phyloP scores from a whole-genome alignment of 2,329 filamentous ascomycete species.

The Achaetomium macrosporum region DNA sequence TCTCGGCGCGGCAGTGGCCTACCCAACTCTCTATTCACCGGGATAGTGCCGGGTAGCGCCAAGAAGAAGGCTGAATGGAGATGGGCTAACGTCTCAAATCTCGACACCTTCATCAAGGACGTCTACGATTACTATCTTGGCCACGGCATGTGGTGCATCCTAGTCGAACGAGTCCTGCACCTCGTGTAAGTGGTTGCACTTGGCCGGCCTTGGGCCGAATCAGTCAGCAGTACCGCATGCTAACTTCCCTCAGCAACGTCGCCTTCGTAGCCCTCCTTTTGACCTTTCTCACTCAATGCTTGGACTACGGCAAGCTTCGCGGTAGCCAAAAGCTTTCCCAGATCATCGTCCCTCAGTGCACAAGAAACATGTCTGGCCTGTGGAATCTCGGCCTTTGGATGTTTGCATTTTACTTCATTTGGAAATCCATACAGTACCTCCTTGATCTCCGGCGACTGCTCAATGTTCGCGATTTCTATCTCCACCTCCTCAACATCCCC shows the following conservation, averaged over 20 bases:
- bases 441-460: conserved; percentile 67
- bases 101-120: conserved; percentile 78
- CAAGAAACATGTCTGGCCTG: conserved; percentile 63
- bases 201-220: neutral
- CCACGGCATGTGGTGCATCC: conserved; percentile 78
- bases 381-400: conserved; percentile 79
- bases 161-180: conserved; percentile 65
- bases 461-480: conserved; percentile 80
- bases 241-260: conserved; percentile 53
- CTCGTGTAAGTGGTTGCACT: conserved; percentile 54
- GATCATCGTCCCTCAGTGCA: conserved; percentile 66
- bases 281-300: conserved; percentile 78
- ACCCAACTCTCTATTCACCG: conserved; percentile 27
- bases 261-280: conserved; percentile 77
- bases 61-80: conserved; percentile 82
- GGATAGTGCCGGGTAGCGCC: conserved; percentile 31
- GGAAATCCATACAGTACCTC: conserved; percentile 68
- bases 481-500: conserved; percentile 74
- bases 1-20: conserved; percentile 23
- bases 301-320: conserved; percentile 72
- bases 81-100: conserved; percentile 85
- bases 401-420: conserved; percentile 79
- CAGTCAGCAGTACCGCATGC: neutral
- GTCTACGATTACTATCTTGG: conserved; percentile 84
- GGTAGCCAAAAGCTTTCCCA: conserved; percentile 53